These are phyloP conservation scores for Paulownia fortunei DNA, from an alignment of 257 asterid species.

Conservation along the genomic window DNA sequence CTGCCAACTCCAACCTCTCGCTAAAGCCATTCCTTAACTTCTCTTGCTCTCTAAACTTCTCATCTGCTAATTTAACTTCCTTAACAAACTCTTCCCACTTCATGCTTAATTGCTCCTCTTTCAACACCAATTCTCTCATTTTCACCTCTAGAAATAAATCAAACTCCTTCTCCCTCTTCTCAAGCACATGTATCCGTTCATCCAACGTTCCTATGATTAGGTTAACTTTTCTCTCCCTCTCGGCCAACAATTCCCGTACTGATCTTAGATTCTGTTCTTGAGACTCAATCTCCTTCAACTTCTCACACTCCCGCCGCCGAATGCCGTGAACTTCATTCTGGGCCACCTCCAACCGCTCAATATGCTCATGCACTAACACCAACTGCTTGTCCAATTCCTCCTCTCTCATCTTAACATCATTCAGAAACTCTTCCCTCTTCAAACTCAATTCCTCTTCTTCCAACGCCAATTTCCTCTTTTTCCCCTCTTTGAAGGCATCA, in stretches of 20 bases:
- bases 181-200: slow-evolving; percentile 25
- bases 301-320: slow-evolving; percentile 4
- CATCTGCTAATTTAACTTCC: slow-evolving; percentile 22
- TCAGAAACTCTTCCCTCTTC: slow-evolving; percentile 22
- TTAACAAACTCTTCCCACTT: slow-evolving; percentile 11
- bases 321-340: slow-evolving; percentile 13
- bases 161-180: slow-evolving; percentile 35
- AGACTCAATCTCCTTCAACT: slow-evolving; percentile 27
- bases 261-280: slow-evolving; percentile 1
- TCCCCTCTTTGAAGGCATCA: slow-evolving; percentile 27
- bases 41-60: slow-evolving; percentile 9
- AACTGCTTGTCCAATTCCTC: slow-evolving; percentile 19
- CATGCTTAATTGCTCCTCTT: slow-evolving; percentile 27
- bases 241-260: slow-evolving; percentile 25
- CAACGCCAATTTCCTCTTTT: slow-evolving; percentile 25
- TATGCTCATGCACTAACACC: slow-evolving; percentile 17
- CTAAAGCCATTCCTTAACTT: slow-evolving; percentile 1
- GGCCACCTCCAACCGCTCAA: slow-evolving; percentile 17
- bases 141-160: slow-evolving; percentile 23
- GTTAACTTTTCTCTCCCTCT: slow-evolving; percentile 34
- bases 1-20: slow-evolving; percentile 34
- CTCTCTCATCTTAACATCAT: slow-evolving; percentile 12
- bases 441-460: slow-evolving; percentile 25
- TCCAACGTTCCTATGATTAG: slow-evolving; percentile 10
- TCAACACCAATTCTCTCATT: slow-evolving; percentile 26